phyloP scores from a whole-genome alignment of 768 basidiomycete genomes.

The Daedaleopsis nitida region DNA sequence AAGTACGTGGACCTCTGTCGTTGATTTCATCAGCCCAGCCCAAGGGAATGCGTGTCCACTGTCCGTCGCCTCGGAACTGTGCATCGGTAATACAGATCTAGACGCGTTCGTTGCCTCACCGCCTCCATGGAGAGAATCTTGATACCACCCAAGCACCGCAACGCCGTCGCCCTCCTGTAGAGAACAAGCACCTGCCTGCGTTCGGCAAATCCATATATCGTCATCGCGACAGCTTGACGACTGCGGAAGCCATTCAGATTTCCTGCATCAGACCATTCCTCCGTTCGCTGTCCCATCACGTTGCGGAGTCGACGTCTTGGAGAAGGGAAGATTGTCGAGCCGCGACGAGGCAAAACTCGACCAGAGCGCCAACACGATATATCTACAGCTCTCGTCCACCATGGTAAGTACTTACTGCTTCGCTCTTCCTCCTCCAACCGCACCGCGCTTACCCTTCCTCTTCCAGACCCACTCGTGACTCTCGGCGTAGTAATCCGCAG shows the following conservation, averaged over 20 bases:
- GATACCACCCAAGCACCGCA: too few relatives aligned
- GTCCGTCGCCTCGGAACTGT: neutral
- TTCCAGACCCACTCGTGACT: neutral
- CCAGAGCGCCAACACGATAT: slow-evolving; percentile 3
- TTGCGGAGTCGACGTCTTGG: slow-evolving; percentile 6
- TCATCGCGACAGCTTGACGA: slow-evolving; percentile 21
- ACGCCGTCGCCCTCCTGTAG: too few relatives aligned
- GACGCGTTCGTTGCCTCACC: neutral
- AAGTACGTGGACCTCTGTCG: too few relatives aligned
- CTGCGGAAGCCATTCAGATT: slow-evolving; percentile 1
- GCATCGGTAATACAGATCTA: neutral
- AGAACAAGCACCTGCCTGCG: neutral
- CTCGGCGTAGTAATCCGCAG: neutral
- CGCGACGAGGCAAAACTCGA: slow-evolving; percentile 19
- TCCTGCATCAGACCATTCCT: slow-evolving; percentile 15
- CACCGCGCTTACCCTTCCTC: neutral
- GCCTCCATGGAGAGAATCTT: neutral
- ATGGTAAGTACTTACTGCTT: neutral
- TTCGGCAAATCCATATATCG: slow-evolving; percentile 14
- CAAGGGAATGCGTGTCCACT: too few relatives aligned
- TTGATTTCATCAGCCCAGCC: too few relatives aligned
- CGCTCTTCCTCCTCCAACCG: slow-evolving; percentile 8
- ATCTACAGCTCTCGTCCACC: slow-evolving; percentile 4
- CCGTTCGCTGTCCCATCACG: slow-evolving; percentile 8
- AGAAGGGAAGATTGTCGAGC: slow-evolving; percentile 16